Evolutionary conservation across 352 stramenopile species (phyloP).

Genomic region (Phytophthora fragariae): DNA sequence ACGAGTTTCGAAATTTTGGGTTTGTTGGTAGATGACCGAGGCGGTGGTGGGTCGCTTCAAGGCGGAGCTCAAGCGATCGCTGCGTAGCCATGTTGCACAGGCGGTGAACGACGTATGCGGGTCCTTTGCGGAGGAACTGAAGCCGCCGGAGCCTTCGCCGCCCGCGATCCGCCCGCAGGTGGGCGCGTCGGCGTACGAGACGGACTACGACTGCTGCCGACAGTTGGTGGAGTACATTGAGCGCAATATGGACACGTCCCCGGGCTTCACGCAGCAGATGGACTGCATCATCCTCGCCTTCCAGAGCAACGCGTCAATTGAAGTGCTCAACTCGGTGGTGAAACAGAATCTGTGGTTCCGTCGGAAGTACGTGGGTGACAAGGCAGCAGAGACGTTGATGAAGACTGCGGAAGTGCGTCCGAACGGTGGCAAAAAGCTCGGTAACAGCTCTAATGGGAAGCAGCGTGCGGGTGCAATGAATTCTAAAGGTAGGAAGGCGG

Average conservation of each 20-base stretch:
- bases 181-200: constrained; percentile 24
- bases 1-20: too few species aligned
- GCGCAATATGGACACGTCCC: constrained; percentile 61
- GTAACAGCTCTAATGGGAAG: not conserved
- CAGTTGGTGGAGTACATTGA: constrained; percentile 60
- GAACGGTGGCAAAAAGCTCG: not conserved
- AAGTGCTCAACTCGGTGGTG: constrained; percentile 53
- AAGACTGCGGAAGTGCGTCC: not conserved
- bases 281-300: constrained; percentile 68
- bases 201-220: constrained; percentile 58
- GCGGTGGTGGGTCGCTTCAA: not conserved
- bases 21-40: not conserved
- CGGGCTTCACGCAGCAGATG: constrained; percentile 65
- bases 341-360: constrained; percentile 53
- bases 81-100: constrained; percentile 43
- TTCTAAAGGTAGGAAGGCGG: not conserved
- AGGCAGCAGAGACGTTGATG: not conserved
- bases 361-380: not conserved
- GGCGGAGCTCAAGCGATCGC: constrained; percentile 39
- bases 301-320: constrained; percentile 52
- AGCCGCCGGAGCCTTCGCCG: not conserved
- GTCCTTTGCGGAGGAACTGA: constrained; percentile 22
- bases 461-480: not conserved
- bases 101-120: constrained; percentile 49
- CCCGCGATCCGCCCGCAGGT: not conserved